A percentile compares a stretch with the other conserved stretches of the same genome.
Evolutionary conservation across 164 flowering plant genomes (phyloP).

Genomic region (Buxus sempervirens): DNA sequence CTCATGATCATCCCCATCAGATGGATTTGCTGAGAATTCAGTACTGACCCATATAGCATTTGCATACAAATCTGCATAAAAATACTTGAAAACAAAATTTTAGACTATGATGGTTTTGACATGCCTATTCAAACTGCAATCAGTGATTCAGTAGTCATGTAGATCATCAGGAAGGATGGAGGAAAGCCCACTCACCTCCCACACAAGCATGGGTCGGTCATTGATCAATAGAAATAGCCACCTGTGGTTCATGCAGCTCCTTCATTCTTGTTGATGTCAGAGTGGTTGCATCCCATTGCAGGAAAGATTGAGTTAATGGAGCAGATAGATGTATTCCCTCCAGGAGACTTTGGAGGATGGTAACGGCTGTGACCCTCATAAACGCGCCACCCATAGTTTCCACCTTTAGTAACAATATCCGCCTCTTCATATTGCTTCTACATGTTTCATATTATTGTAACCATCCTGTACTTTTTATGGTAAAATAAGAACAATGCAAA

Average conservation of each 20-base stretch:
- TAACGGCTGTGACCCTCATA: constrained; percentile 62
- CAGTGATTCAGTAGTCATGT: no score
- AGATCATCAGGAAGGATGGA: constrained; percentile 1
- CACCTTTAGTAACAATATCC: constrained; percentile 69
- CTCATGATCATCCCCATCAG: no score
- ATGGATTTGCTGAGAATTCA: no score
- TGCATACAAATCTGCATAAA: no score
- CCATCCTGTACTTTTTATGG: neutral
- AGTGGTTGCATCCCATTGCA: constrained; percentile 75
- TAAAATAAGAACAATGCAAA: neutral
- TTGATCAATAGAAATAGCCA: constrained; percentile 72
- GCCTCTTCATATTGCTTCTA: constrained; percentile 85
- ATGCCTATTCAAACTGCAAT: no score
- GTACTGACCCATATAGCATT: no score
- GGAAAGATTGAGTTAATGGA: constrained; percentile 65
- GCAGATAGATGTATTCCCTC: constrained; percentile 52
- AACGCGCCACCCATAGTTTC: constrained; percentile 91
- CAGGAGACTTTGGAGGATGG: constrained; percentile 42
- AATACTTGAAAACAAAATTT: no score
- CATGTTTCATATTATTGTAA: constrained; percentile 5
- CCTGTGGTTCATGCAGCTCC: constrained; percentile 87
- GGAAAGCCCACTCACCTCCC: constrained; percentile 59
- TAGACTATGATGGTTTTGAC: no score
- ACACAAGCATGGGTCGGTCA: constrained; percentile 76
- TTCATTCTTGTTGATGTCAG: constrained; percentile 47